Percentiles rank a stretch among this genome's conserved stretches.
These are phyloP conservation scores for Bonnemaisonia californica DNA, from an alignment of 31 red algal species.

Conservation along the genomic window DNA sequence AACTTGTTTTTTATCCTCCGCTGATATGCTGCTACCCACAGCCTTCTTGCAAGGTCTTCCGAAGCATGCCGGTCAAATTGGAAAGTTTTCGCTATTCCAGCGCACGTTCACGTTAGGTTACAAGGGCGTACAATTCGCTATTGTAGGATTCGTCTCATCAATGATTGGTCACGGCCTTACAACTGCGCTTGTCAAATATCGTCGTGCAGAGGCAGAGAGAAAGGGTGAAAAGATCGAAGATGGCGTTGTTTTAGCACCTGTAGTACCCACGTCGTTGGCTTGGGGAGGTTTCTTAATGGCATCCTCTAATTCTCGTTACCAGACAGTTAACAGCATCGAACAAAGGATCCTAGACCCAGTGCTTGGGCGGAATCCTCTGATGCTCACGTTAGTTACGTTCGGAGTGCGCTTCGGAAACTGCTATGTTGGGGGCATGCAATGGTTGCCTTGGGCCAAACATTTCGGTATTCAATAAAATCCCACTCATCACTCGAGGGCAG, in stretches of 20 bases:
- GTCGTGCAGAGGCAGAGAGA: slow-evolving; percentile 12
- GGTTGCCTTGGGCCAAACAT: slow-evolving; percentile 69
- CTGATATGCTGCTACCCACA: slow-evolving; percentile 1
- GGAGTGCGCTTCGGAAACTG: slow-evolving; percentile 71
- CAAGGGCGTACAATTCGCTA: slow-evolving; percentile 89
- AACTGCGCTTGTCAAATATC: slow-evolving; percentile 62
- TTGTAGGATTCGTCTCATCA: slow-evolving; percentile 81
- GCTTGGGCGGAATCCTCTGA: slow-evolving; percentile 25
- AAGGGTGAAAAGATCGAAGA: slow-evolving; percentile 15
- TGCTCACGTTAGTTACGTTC: slow-evolving; percentile 50
- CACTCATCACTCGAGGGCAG: no score
- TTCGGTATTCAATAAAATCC: slow-evolving; percentile 80
- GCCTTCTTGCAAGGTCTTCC: slow-evolving; percentile 44
- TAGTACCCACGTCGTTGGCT: slow-evolving; percentile 66
- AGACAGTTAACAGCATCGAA: slow-evolving; percentile 81
- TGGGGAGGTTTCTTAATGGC: slow-evolving; percentile 85
- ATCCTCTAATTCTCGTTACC: slow-evolving; percentile 81
- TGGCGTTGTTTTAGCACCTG: slow-evolving; percentile 72
- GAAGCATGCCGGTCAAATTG: slow-evolving; percentile 66
- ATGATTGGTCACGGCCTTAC: slow-evolving; percentile 84
- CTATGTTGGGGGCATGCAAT: slow-evolving; percentile 69
- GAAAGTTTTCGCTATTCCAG: slow-evolving; percentile 54
- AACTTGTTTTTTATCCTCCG: no score
- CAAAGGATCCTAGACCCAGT: slow-evolving; percentile 46
- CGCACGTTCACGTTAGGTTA: slow-evolving; percentile 45